phyloP scores from a whole-genome alignment of 352 stramenopile genomes.

The Phytophthora sansomeana region DNA sequence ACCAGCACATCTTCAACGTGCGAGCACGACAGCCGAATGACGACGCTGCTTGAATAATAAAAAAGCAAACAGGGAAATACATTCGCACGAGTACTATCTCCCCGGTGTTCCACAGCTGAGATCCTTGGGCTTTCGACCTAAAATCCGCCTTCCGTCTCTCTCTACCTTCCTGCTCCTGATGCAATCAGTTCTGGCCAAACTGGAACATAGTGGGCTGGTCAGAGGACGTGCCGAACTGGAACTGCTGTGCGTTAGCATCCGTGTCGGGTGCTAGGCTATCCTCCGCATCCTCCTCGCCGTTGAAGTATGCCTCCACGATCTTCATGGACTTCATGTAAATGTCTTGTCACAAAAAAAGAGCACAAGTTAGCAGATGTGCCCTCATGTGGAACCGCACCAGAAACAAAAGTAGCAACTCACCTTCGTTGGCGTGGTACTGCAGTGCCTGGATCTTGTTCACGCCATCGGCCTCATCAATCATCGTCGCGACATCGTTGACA shows the following conservation, averaged over 20 bases:
- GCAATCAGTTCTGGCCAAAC: constrained; percentile 77
- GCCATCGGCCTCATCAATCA: constrained; percentile 97
- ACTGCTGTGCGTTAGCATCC: constrained; percentile 80
- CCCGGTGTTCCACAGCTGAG: constrained; percentile 26
- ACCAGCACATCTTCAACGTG: constrained; percentile 4
- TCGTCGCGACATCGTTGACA: constrained; percentile 95
- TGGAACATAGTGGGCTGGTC: constrained; percentile 85
- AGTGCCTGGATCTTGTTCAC: constrained; percentile 98
- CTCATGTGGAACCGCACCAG: constrained; percentile 35
- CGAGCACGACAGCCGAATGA: neutral
- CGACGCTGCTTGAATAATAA: constrained; percentile 10
- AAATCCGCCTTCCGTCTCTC: constrained; percentile 28
- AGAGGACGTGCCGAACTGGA: constrained; percentile 74
- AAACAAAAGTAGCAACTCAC: constrained; percentile 50
- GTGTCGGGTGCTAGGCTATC: constrained; percentile 76
- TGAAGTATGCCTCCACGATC: constrained; percentile 98
- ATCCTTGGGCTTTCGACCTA: constrained; percentile 12
- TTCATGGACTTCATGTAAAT: constrained; percentile 95
- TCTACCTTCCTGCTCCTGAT: constrained; percentile 30
- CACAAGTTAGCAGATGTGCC: constrained; percentile 28
- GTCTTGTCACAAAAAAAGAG: constrained; percentile 49
- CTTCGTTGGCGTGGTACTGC: constrained; percentile 98
- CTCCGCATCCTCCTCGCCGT: constrained; percentile 97
- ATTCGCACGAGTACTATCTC: constrained; percentile 42
- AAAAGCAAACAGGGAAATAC: constrained; percentile 49